These are phyloP conservation scores for Inonotus obliquus DNA, from an alignment of 1,284 basidiomycete species.

Conservation along the genomic window DNA sequence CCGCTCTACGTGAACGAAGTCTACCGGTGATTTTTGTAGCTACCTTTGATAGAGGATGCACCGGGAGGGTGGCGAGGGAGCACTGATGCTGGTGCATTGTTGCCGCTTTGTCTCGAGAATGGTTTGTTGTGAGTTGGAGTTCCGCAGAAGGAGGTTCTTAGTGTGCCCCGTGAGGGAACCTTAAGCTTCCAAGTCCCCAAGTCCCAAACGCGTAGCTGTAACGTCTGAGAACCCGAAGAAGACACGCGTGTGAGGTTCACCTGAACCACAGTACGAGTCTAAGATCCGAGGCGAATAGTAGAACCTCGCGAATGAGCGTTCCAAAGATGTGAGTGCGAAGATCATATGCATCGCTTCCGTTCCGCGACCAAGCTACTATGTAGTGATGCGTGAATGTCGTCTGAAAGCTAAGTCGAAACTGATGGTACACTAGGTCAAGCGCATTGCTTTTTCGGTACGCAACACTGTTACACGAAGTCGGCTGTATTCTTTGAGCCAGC, in stretches of 20 bases:
- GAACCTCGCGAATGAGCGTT: too few species aligned
- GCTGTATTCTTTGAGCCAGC: neutral
- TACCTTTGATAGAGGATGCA: neutral
- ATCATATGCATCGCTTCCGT: neutral
- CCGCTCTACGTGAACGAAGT: neutral
- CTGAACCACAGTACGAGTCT: neutral
- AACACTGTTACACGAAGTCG: too few species aligned
- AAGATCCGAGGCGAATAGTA: neutral
- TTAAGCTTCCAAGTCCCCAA: neutral
- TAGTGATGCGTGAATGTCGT: too few species aligned
- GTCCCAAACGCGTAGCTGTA: neutral
- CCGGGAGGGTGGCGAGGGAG: neutral
- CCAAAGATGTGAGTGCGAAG: neutral
- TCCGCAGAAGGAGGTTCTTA: neutral
- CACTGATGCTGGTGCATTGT: neutral
- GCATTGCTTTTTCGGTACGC: too few species aligned
- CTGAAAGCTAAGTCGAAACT: too few species aligned
- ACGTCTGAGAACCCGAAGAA: neutral
- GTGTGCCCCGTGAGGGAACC: too few species aligned
- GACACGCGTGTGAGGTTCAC: neutral
- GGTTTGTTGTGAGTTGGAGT: neutral
- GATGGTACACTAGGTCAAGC: too few species aligned
- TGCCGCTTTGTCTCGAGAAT: neutral
- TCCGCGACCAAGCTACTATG: neutral
- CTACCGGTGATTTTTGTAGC: conserved; percentile 3